Percentiles rank a stretch among this genome's conserved stretches.
Conservation (phyloP, 1,139 yeast genomes). For the Sugiyamaella pinicola region DNA sequence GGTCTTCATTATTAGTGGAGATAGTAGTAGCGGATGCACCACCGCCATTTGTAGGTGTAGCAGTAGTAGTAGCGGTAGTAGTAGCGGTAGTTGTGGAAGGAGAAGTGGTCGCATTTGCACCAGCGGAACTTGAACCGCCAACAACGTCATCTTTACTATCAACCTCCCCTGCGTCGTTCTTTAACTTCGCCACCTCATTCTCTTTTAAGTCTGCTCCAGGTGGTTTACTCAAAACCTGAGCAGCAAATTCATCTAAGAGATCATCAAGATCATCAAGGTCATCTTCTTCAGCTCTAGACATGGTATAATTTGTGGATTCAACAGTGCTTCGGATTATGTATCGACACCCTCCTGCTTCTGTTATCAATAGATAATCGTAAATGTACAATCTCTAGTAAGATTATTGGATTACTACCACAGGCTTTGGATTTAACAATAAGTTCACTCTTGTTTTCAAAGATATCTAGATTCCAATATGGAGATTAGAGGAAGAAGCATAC, state of each 20-base stretch:
- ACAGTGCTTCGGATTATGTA: too few species aligned
- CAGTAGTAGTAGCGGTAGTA: background rate
- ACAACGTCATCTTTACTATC: conserved; percentile 30
- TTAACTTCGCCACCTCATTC: conserved; percentile 4
- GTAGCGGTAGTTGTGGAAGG: background rate
- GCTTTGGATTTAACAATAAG: too few species aligned
- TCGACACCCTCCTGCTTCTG: too few species aligned
- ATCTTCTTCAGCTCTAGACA: conserved; percentile 36
- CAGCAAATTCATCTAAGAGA: conserved; percentile 54
- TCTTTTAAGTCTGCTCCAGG: conserved; percentile 48
- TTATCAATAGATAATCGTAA: too few species aligned
- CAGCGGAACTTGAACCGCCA: background rate
- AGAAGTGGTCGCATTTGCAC: background rate
- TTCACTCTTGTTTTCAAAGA: too few species aligned
- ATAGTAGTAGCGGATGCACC: background rate
- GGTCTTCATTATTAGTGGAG: conserved; percentile 19
- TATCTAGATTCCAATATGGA: too few species aligned
- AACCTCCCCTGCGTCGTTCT: conserved; percentile 27
- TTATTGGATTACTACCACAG: too few species aligned
- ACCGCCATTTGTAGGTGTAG: background rate
- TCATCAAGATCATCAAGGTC: conserved; percentile 48
- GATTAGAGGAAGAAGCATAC: too few species aligned
- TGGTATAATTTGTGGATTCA: background rate
- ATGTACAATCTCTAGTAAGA: too few species aligned
- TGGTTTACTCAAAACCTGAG: conserved; percentile 67